These are phyloP conservation scores for Penicillium sp. DNA, from an alignment of 2,329 filamentous ascomycete genomes.

Conservation along the genomic window DNA sequence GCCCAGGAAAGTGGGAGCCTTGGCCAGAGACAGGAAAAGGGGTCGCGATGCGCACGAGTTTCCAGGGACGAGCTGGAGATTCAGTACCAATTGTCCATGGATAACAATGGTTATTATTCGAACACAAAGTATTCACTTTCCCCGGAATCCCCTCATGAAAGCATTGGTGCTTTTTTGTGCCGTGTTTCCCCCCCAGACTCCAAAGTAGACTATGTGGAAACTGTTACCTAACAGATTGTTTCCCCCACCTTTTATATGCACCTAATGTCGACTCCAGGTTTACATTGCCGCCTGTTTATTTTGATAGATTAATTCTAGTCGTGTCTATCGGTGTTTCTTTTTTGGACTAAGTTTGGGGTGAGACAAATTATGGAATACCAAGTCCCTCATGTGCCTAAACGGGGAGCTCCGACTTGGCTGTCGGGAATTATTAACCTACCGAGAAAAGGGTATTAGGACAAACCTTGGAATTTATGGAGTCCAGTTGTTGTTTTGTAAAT, in stretches of 20 bases:
- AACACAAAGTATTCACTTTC: not conserved
- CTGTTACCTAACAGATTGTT: slow-evolving; percentile 31
- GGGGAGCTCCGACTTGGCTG: slow-evolving; percentile 5
- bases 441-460: not conserved
- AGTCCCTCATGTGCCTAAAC: not conserved
- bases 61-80: not conserved
- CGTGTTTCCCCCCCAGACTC: slow-evolving; percentile 10
- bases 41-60: too few species aligned
- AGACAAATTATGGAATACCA: not conserved
- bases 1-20: not conserved
- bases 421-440: not conserved
- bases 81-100: not conserved
- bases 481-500: too few species aligned
- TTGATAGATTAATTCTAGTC: not conserved
- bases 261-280: slow-evolving; percentile 1
- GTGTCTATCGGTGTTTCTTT: not conserved
- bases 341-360: not conserved
- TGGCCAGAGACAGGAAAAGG: not conserved
- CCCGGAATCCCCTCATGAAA: not conserved
- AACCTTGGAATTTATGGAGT: too few species aligned
- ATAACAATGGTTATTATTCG: not conserved
- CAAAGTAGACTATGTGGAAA: slow-evolving; percentile 22
- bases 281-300: not conserved
- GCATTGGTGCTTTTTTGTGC: not conserved
- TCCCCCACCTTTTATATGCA: slow-evolving; percentile 27